These are phyloP conservation scores for Pseudogymnoascus sp. DNA, from an alignment of 2,329 filamentous ascomycete genomes.

Conservation along the genomic window DNA sequence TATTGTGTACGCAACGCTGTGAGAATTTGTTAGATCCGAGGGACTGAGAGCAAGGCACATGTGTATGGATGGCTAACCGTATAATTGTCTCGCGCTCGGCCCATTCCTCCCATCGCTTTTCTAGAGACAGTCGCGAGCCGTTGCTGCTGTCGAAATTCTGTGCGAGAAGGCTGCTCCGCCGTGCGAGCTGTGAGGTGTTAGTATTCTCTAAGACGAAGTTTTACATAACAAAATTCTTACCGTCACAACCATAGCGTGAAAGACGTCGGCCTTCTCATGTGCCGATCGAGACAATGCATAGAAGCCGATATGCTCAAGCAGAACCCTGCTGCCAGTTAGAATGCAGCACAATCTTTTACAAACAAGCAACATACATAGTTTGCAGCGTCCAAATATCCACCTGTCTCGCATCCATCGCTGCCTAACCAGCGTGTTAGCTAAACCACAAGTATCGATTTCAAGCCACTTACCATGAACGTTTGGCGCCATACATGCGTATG, in stretches of 20 bases:
- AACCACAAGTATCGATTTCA: background rate
- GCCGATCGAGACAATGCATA: constrained; percentile 18
- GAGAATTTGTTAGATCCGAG: background rate
- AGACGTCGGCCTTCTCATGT: constrained; percentile 21
- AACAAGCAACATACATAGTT: constrained; percentile 14
- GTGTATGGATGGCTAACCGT: constrained; percentile 12
- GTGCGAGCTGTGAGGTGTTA: constrained; percentile 10
- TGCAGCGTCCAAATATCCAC: constrained; percentile 20
- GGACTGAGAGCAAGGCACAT: background rate
- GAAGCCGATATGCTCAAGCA: constrained; percentile 20
- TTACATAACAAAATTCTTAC: constrained; percentile 11
- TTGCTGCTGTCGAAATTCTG: constrained; percentile 13
- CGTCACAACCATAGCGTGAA: constrained; percentile 20
- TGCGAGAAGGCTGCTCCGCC: constrained; percentile 19
- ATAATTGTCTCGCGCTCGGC: constrained; percentile 19
- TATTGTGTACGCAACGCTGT: constrained; percentile 20
- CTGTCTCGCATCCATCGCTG: constrained; percentile 10
- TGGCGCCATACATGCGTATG: constrained; percentile 10
- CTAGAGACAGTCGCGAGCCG: constrained; percentile 15
- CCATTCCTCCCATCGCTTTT: constrained; percentile 21
- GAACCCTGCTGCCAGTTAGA: constrained; percentile 12
- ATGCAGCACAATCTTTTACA: background rate
- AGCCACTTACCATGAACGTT: background rate
- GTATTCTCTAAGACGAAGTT: background rate
- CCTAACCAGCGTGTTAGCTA: background rate